Percentiles rank a stretch among this genome's conserved stretches.
phyloP scores from a whole-genome alignment of 805 yeast species.

The Yarrowia deformans region DNA sequence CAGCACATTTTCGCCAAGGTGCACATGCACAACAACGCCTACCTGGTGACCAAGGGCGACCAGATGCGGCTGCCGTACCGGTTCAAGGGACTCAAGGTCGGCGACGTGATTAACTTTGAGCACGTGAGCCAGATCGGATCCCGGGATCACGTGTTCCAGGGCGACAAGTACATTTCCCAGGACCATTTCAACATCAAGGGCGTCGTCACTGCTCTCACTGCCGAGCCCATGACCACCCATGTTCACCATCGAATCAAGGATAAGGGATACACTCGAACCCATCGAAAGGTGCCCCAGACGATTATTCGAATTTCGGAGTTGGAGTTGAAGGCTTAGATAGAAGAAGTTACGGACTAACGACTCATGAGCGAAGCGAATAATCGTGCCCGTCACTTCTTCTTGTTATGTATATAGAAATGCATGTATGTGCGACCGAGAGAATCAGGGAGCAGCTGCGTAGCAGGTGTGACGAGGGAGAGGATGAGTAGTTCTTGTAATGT shows the following conservation, averaged over 20 bases:
- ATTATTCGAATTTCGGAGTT: slow-evolving; percentile 78
- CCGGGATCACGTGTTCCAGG: slow-evolving; percentile 74
- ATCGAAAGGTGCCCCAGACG: slow-evolving; percentile 70
- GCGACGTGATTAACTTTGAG: slow-evolving; percentile 77
- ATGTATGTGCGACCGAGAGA: too few species aligned
- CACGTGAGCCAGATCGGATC: slow-evolving; percentile 86
- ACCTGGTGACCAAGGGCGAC: slow-evolving; percentile 91
- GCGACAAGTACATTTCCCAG: slow-evolving; percentile 60
- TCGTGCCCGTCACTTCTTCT: too few species aligned
- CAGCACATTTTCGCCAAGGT: slow-evolving; percentile 49
- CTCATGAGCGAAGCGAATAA: background rate
- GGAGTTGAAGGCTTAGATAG: slow-evolving; percentile 53
- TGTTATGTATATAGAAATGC: too few species aligned
- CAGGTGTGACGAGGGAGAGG: too few species aligned
- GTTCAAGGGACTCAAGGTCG: slow-evolving; percentile 77
- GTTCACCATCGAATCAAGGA: slow-evolving; percentile 47
- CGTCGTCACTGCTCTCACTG: slow-evolving; percentile 55
- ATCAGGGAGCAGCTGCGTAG: background rate
- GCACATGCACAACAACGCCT: slow-evolving; percentile 81
- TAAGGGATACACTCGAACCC: slow-evolving; percentile 76
- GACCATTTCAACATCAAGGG: slow-evolving; percentile 69
- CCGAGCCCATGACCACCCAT: slow-evolving; percentile 36
- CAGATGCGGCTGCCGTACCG: slow-evolving; percentile 78
- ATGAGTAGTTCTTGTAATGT: too few species aligned
- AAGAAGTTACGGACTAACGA: background rate